Percentiles rank a stretch among this genome's conserved stretches.
Evolutionary conservation across 495 filamentous ascomycete genomes (phyloP).

Genomic region (Aspergillus funiculosus): DNA sequence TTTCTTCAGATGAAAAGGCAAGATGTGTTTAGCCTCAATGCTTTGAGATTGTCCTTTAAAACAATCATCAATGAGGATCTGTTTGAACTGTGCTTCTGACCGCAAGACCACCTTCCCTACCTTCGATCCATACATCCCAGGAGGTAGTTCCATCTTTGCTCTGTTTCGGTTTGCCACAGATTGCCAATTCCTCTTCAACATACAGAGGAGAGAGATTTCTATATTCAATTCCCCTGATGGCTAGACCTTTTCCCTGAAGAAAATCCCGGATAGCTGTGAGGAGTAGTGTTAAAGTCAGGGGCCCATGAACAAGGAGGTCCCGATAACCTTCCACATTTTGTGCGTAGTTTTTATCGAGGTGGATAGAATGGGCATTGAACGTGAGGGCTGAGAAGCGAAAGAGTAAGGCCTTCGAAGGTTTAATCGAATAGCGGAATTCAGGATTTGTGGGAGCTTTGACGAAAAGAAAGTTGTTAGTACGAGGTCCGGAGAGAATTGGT

Average conservation of each 20-base stretch:
- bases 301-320: slow-evolving; percentile 77
- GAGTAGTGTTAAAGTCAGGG: slow-evolving; percentile 71
- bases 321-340: slow-evolving; percentile 65
- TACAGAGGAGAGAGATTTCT: slow-evolving; percentile 78
- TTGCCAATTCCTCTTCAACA: slow-evolving; percentile 55
- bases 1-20: no score
- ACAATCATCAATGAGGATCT: not conserved
- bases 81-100: slow-evolving; percentile 53
- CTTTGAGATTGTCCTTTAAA: not conserved
- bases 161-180: slow-evolving; percentile 48
- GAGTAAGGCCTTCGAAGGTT: slow-evolving; percentile 59
- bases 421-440: slow-evolving; percentile 55
- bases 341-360: slow-evolving; percentile 70
- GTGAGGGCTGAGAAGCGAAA: slow-evolving; percentile 83
- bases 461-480: slow-evolving; percentile 17
- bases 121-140: slow-evolving; percentile 67
- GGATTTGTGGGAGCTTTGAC: slow-evolving; percentile 37
- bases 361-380: slow-evolving; percentile 81
- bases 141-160: slow-evolving; percentile 17
- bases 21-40: not conserved
- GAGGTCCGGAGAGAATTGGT: slow-evolving; percentile 5
- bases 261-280: slow-evolving; percentile 54
- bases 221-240: slow-evolving; percentile 60
- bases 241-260: slow-evolving; percentile 27
- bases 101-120: slow-evolving; percentile 50